A percentile compares a stretch with the other conserved stretches of the same genome.
These are phyloP conservation scores for Colletotrichum sp. DNA, from an alignment of 2,329 filamentous ascomycete genomes.

Conservation along the genomic window DNA sequence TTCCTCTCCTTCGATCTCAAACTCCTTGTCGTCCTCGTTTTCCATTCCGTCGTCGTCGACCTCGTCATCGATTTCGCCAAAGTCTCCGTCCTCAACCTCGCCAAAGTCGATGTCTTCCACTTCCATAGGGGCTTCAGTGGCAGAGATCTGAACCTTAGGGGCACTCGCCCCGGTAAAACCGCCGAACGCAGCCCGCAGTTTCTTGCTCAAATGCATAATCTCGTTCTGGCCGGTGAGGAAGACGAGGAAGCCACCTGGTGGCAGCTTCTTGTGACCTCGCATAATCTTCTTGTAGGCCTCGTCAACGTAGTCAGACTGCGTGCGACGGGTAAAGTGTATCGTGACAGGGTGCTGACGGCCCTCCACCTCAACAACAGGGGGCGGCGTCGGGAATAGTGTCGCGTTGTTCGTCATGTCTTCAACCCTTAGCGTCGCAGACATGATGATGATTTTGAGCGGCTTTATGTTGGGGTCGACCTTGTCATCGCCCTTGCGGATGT, in stretches of 20 bases:
- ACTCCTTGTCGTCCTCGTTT: conserved; percentile 65
- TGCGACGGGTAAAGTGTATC: conserved; percentile 84
- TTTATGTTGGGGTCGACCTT: conserved; percentile 73
- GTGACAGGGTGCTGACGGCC: conserved; percentile 92
- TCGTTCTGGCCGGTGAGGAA: conserved; percentile 95
- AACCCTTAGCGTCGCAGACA: conserved; percentile 94
- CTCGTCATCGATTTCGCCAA: conserved; percentile 65
- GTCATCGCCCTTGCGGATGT: conserved; percentile 77
- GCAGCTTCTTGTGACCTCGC: conserved; percentile 87
- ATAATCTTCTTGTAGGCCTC: conserved; percentile 89
- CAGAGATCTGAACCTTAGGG: conserved; percentile 76
- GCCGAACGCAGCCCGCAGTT: conserved; percentile 72
- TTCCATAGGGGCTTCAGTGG: conserved; percentile 80
- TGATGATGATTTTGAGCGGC: conserved; percentile 92
- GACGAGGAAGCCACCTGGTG: conserved; percentile 88
- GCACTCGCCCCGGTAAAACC: conserved; percentile 60
- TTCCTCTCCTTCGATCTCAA: conserved; percentile 71
- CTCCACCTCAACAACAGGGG: conserved; percentile 87
- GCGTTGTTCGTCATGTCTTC: conserved; percentile 89
- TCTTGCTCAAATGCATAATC: conserved; percentile 83
- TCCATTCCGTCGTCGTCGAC: conserved; percentile 61
- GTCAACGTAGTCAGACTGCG: conserved; percentile 86
- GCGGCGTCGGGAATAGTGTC: conserved; percentile 77
- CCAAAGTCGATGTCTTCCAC: conserved; percentile 88
- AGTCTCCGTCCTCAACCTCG: conserved; percentile 67